Percentiles rank a stretch among this genome's conserved stretches.
Evolutionary conservation across 1,284 basidiomycete species (phyloP).

Genomic region (Cystobasidium slooffiae): DNA sequence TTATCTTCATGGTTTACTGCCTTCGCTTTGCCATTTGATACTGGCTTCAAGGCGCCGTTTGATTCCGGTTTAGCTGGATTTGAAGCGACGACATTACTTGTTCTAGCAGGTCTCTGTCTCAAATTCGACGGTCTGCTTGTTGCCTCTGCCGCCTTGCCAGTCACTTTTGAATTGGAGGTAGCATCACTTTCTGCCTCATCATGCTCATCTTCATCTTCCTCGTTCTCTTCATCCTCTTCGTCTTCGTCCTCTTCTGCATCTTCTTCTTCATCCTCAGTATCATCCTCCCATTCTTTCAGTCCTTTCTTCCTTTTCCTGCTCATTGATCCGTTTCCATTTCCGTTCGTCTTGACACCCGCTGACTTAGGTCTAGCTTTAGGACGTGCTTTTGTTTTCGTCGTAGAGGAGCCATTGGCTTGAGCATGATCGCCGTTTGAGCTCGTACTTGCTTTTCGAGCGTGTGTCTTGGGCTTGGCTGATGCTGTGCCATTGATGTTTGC

Average conservation of each 20-base stretch:
- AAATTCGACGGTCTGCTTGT: slow-evolving; percentile 46
- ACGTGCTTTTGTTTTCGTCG: not conserved
- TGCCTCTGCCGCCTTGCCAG: slow-evolving; percentile 55
- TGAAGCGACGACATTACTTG: not conserved
- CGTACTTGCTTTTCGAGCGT: slow-evolving; percentile 8
- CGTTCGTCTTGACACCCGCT: not conserved
- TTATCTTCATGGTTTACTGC: slow-evolving; percentile 10
- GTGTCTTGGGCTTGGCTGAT: slow-evolving; percentile 2
- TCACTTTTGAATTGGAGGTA: not conserved
- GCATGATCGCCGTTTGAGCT: not conserved
- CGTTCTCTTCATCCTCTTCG: slow-evolving; percentile 52
- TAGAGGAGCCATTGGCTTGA: not conserved
- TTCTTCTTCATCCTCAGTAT: slow-evolving; percentile 34
- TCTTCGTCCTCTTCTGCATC: slow-evolving; percentile 42
- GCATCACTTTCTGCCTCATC: slow-evolving; percentile 41
- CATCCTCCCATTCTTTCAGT: slow-evolving; percentile 35
- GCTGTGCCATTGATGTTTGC: not conserved
- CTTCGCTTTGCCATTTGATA: slow-evolving; percentile 9
- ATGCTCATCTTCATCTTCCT: slow-evolving; percentile 57
- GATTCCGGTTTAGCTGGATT: not conserved
- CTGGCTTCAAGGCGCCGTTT: not conserved
- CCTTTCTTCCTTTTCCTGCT: slow-evolving; percentile 25
- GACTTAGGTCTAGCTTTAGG: not conserved
- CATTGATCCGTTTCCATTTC: slow-evolving; percentile 23
- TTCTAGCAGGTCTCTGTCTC: slow-evolving; percentile 20